Evolutionary conservation across 768 basidiomycete genomes (phyloP).

Genomic region (Lentinula edodes): DNA sequence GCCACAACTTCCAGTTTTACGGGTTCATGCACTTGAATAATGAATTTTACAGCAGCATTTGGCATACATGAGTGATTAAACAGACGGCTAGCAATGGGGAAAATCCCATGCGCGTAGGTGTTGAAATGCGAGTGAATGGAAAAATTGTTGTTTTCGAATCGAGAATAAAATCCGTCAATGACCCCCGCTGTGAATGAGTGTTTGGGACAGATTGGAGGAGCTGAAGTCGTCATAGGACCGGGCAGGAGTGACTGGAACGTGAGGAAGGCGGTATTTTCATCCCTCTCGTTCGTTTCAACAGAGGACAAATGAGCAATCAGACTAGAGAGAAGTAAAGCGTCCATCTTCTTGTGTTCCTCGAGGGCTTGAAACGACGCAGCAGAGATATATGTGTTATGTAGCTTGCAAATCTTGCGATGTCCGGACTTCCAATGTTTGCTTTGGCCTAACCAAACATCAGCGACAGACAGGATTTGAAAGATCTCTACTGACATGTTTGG

Average conservation of each 20-base stretch:
- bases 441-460: constrained; percentile 47
- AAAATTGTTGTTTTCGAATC: constrained; percentile 83
- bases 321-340: constrained; percentile 62
- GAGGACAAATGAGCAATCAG: constrained; percentile 38
- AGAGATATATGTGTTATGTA: constrained; percentile 38
- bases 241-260: constrained; percentile 43
- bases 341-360: constrained; percentile 47
- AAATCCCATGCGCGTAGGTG: constrained; percentile 68
- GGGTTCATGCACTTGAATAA: constrained; percentile 27
- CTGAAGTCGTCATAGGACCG: constrained; percentile 21
- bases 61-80: constrained; percentile 84
- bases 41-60: constrained; percentile 63
- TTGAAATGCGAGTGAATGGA: constrained; percentile 67
- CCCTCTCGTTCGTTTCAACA: constrained; percentile 14
- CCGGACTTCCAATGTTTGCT: constrained; percentile 56
- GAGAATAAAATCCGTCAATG: constrained; percentile 36
- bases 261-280: constrained; percentile 20
- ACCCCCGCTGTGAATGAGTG: constrained; percentile 20
- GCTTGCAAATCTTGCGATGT: constrained; percentile 69
- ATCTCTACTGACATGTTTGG: constrained; percentile 43
- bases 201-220: constrained; percentile 28
- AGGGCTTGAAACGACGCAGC: constrained; percentile 45
- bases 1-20: constrained; percentile 63
- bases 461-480: constrained; percentile 3
- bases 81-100: constrained; percentile 69